Base-by-base conservation (phyloP, 2,329 filamentous ascomycete genomes). In the Hymenoscyphus infarciens region DNA sequence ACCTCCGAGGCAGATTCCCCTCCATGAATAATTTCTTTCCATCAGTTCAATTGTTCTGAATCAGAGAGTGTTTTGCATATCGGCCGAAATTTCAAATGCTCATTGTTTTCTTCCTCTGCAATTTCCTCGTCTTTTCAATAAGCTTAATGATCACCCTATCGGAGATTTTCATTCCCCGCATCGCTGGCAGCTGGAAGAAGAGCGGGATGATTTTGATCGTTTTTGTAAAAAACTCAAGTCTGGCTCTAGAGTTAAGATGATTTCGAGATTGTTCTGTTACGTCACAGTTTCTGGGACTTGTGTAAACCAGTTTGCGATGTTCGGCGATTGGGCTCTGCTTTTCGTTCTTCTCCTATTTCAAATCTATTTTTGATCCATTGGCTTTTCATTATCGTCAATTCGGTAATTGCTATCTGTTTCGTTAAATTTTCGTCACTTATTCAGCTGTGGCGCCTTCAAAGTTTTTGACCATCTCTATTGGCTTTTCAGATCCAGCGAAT, bases 91-190 rank as follows among this genome's bases (percentile, higher is more conserved):
- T 52, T 52, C 22, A n/a, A 45, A 49, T 49, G 19, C n/a, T 49
- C 42, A 49, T 4, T 52, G 19, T 25, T 52, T 22, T 22, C 22
- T 22, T 10, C 22, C 19, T 25, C 42, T 22, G n/a, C 22, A 22
- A 19, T 49, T 49, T 25, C 13, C 19, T 52, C 45, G 45, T 52
- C 25, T 52, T 22, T 52, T 5, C 10, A 52, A 22, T 25, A 52
- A 52, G 45, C 45, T 52, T 52, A 49, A 22, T 52, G 45, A 52
- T 52, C 45, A 52, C n/a, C 45, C 45, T 25, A 22, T 25, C n/a
- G 45, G 22, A 13, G 10, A 52, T 13, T 52, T 52, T 22, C 22
- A 8, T 13, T 52, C 45, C 45, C 45, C 42, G 29, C 29, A 31
- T 31, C 29, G 29, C 29, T 31, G 13, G n/a, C 19, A 49, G 11